Evolutionary conservation across 306 rosid genomes (phyloP).

Genomic region (Cucumis sativus): DNA sequence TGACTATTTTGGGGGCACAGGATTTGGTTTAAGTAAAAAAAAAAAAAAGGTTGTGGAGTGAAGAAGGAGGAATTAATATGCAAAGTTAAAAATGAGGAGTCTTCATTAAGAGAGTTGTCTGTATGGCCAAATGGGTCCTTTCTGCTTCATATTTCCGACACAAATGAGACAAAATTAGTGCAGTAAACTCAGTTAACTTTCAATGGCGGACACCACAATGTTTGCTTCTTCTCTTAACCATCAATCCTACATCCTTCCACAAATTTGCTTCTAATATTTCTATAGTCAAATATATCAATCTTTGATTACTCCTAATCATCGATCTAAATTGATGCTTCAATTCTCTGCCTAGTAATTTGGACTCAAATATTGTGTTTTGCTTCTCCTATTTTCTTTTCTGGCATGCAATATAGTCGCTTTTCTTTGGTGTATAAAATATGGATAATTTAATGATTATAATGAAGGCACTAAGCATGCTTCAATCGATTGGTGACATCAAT

Average conservation of each 20-base stretch:
- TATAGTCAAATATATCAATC: neutral
- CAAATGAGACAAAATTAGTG: slow-evolving; percentile 10
- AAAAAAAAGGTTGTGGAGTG: neutral
- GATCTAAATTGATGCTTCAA: too few relatives aligned
- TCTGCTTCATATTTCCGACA: slow-evolving; percentile 12
- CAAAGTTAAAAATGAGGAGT: neutral
- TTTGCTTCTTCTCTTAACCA: slow-evolving; percentile 2
- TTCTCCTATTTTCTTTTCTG: neutral
- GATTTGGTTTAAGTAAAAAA: neutral
- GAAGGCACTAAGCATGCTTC: slow-evolving; percentile 9
- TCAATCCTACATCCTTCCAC: neutral
- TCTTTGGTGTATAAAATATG: neutral
- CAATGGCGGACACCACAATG: slow-evolving; percentile 17
- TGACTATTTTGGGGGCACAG: neutral
- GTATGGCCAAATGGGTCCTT: slow-evolving; percentile 13
- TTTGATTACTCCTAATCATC: neutral
- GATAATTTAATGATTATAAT: neutral
- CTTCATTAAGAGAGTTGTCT: slow-evolving; percentile 14
- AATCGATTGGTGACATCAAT: neutral
- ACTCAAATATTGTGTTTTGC: neutral
- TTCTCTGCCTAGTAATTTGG: too few relatives aligned
- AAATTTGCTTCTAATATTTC: neutral
- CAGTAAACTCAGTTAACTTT: slow-evolving; percentile 1
- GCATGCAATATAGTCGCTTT: slow-evolving; percentile 4
- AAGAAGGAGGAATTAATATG: neutral